phyloP scores from a whole-genome alignment of 345 rosid species.

The Odontarrhena argentea region DNA sequence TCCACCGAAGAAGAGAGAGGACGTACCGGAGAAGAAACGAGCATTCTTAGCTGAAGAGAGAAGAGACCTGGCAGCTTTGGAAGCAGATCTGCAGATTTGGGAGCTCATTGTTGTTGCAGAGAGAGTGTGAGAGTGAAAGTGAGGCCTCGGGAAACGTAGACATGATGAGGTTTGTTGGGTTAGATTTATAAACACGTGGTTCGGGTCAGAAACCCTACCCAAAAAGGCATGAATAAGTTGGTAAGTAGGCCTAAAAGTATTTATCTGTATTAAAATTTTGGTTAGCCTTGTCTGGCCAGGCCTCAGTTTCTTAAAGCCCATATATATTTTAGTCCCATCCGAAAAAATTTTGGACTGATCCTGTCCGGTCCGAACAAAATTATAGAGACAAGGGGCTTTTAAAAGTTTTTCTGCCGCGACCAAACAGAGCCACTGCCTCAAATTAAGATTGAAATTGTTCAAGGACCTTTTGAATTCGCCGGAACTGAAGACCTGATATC shows the following conservation, averaged over 20 bases:
- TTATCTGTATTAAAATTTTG: too few relatives aligned
- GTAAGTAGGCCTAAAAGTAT: not conserved
- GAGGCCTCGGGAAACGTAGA: slow-evolving; percentile 21
- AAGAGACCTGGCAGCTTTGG: slow-evolving; percentile 76
- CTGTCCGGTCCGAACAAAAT: too few relatives aligned
- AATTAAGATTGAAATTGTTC: too few relatives aligned
- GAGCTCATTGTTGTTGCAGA: slow-evolving; percentile 63
- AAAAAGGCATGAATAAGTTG: not conserved
- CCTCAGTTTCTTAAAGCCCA: too few relatives aligned
- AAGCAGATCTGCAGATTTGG: slow-evolving; percentile 74
- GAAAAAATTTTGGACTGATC: too few relatives aligned
- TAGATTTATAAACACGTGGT: slow-evolving; percentile 20
- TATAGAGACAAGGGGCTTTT: too few relatives aligned
- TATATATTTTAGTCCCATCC: too few relatives aligned
- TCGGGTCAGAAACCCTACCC: slow-evolving; percentile 36
- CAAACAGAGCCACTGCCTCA: too few relatives aligned
- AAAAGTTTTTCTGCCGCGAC: too few relatives aligned
- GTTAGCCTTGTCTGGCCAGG: too few relatives aligned
- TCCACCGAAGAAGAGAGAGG: not conserved
- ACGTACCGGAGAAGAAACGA: slow-evolving; percentile 63
- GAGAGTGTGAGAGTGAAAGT: slow-evolving; percentile 29
- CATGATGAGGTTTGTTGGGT: slow-evolving; percentile 25
- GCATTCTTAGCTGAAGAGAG: slow-evolving; percentile 68
- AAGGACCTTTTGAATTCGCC: too few relatives aligned
- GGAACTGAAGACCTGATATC: too few relatives aligned